These are phyloP conservation scores for Angomonas ambiguus DNA, from an alignment of 208 protist species.

Conservation along the genomic window DNA sequence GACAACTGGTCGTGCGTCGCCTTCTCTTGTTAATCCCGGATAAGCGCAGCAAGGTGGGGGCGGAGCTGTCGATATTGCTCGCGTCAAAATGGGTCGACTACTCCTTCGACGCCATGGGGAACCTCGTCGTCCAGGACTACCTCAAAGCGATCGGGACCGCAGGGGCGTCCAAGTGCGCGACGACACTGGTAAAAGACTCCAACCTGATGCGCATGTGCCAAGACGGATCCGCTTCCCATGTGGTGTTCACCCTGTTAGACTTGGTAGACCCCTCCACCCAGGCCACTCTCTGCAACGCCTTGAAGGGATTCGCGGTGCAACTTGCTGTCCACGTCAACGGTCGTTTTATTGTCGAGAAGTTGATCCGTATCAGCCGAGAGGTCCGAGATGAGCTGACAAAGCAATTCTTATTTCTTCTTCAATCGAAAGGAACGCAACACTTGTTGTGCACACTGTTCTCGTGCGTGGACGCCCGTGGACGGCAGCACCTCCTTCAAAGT, in stretches of 20 bases:
- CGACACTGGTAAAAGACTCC: slow-evolving; percentile 48
- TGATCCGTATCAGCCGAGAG: slow-evolving; percentile 67
- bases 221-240: slow-evolving; percentile 68
- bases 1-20: slow-evolving; percentile 69
- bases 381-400: slow-evolving; percentile 69
- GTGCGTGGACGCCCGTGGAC: slow-evolving; percentile 62
- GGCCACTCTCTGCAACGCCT: slow-evolving; percentile 55
- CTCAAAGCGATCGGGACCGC: slow-evolving; percentile 46
- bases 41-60: slow-evolving; percentile 56
- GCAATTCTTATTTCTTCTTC: slow-evolving; percentile 56
- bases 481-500: slow-evolving; percentile 44
- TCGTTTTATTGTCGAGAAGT: slow-evolving; percentile 83
- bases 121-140: slow-evolving; percentile 77
- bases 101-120: slow-evolving; percentile 70
- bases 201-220: slow-evolving; percentile 65
- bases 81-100: slow-evolving; percentile 47
- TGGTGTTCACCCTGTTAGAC: slow-evolving; percentile 70
- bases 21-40: slow-evolving; percentile 62
- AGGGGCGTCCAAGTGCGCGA: slow-evolving; percentile 40
- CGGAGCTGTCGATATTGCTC: slow-evolving; percentile 50
- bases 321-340: slow-evolving; percentile 79
- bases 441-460: slow-evolving; percentile 63
- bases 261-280: slow-evolving; percentile 63
- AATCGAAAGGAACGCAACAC: slow-evolving; percentile 78
- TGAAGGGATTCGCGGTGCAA: slow-evolving; percentile 46